Base-by-base conservation (phyloP, 352 stramenopile species). In the Phytophthora syringae region DNA sequence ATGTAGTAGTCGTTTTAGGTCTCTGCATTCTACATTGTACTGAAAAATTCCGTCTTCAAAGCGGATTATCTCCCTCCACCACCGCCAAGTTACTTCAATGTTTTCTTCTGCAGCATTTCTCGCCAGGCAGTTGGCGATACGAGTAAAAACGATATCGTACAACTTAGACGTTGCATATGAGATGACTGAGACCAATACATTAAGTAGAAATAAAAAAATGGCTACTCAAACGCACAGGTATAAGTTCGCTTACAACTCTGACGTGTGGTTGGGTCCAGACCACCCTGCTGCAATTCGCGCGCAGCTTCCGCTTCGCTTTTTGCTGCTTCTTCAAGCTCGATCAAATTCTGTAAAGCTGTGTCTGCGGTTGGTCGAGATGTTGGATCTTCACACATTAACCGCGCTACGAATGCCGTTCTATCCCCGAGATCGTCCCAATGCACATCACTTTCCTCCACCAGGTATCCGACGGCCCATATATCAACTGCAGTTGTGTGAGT, bases 391-490 rank as follows among this genome's bases (percentile, higher is more conserved):
- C 20, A 0, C 27, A 70, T 40, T n/a, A 70, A 13, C 20, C 13
- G 34, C 45, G 9, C 15, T 7, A 20, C 34, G 39, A 55, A 47
- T 52, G 44, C 6, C 34, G 56, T 25, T 52, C 54, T 61, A 20
- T 20, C 37, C 21, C 22, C 54, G 5, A 39, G 15, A 15, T 66
- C 62, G 5, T 47, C 3, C 62, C 62, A 66, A 24, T 21, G 2
- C 24, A 59, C 56, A 47, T 30, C 44, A 32, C 57, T 64, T 25
- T 47, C 54, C 47, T 64, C 51, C 37, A 72, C 54, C 36, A 72
- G 45, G n/a, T 45, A 64, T 16, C 58, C 64, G 27, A 72, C 27
- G 1, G 58, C 53, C 64, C 58, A 72, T 42, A 69, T 52, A n/a
- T 69, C 64, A 18, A 69, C 64, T 37, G 57, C 64, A 44, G 58